Base-by-base conservation (phyloP, 306 rosid genomes). In the Arachis stenosperma region DNA sequence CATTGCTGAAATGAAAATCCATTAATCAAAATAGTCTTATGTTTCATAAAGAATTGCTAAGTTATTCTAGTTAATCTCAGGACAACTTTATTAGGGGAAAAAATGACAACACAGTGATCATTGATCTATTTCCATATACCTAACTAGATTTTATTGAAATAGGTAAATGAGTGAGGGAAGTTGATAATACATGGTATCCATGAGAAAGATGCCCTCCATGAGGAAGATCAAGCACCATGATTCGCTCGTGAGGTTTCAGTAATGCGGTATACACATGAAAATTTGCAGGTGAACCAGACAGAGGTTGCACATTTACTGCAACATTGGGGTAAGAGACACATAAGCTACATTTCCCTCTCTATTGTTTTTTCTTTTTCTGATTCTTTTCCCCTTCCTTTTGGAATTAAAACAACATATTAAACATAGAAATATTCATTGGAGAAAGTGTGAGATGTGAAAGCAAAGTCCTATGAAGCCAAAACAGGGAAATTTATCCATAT, bases 221-320 rank as follows among this genome's bases (percentile, higher is more conserved):
- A 78, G 98, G 99, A 83, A 94, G 99, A 85, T 94, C 99, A 40
- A 94, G 97, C 33, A 97, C 99, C 99, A 94, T 94, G 84, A 94
- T 94, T 84, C 99, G 86, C 0, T 94, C 99, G 79, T 91, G 99
- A 46, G 99, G 98, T 81, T 94, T 94, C 44, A 94, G 80, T 87
- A 94, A 82, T 7, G 99, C 98, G 10, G 99, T 94, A 81, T 91
- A 94, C 70, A 94, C 99, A 0, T 94, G 99, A 70, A 94, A 94
- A 61, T 91, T 94, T 74, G 99, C 29, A 12, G 99, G 99, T 71
- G 99, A 94, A 7, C 97, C 99, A 42, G 99, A 94, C n/a, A 94
- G 83, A 74, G 99, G 86, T 85, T 94, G 99, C 80, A 94, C 99
- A 1, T 94, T 94, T 85, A 94, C 99, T 94, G 95, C 89, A 81